Base-by-base conservation (phyloP, 768 basidiomycete species). In the Calocybe cyanea region DNA sequence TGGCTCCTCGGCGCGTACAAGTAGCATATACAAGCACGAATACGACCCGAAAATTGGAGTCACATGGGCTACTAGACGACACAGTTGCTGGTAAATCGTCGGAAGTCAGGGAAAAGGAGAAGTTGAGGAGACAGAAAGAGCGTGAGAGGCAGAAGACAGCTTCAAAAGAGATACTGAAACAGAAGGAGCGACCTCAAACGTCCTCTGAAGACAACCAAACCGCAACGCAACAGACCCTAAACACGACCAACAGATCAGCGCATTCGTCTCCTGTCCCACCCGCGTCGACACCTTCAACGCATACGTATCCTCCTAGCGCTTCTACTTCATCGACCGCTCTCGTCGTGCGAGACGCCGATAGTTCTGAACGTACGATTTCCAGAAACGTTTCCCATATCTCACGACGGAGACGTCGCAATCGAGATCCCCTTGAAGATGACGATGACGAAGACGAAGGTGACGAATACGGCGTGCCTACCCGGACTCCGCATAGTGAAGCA, bases 1-100 rank as follows among this genome's bases (percentile, higher is more conserved):
- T 91, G 10, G 87, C 85, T 14, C 79, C 85, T 24, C 78, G 79
- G 56, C 77, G 75, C 50, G 87, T 90, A n/a, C 88, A 91, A 54
- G 79, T 81, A 56, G 80, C 83, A 13, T 90, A 78, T 55, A 88
- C 86, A 14, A 87, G 79, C 54, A 89, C 87, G 14, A 81, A 74
- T 25, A 84, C 85, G 15, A 87, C 84, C 5, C 71, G 77, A 38
- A 81, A 79, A 57, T 70, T 88, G 28, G 76, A 76, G 50, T 78
- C 81, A 0, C 81, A 87, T 54, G 85, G 85, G 8, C 61, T 87
- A 19, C 67, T 88, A 34, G 76, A 78, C 34, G 80, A 80, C 18
- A 60, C 62, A 24, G 53, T 51, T 41, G 57, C 50, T n/a, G 62
- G 64, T 8, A 52, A 25, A 15, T 41, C 45, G 31, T 24, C 46